Conservation (phyloP, 495 filamentous ascomycete species). For the Penicillium paxilli region DNA sequence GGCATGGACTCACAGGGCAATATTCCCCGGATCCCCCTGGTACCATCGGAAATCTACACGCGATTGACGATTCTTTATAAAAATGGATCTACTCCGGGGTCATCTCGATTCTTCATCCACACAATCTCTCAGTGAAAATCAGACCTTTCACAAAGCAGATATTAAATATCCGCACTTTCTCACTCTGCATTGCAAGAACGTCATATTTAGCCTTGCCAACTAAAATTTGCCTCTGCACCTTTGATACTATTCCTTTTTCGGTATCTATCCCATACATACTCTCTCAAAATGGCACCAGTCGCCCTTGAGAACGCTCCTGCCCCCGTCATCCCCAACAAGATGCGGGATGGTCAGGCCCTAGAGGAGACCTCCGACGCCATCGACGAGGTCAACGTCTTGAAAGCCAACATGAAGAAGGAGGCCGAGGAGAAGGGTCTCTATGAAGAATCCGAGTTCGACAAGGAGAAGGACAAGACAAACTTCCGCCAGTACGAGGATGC, state of each 20-base stretch:
- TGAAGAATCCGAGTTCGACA: conserved; percentile 66
- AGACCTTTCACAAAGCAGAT: background rate
- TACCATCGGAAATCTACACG: conserved; percentile 25
- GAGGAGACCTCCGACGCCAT: conserved; percentile 78
- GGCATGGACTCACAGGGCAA: conserved; percentile 2
- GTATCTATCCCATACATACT: background rate
- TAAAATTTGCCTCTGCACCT: background rate
- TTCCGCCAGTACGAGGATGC: conserved; percentile 80
- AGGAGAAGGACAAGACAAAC: conserved; percentile 74
- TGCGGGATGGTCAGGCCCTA: conserved; percentile 68
- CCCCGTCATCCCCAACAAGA: conserved; percentile 30
- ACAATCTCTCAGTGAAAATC: background rate
- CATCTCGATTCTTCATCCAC: background rate
- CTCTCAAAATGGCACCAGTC: conserved; percentile 35
- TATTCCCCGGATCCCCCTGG: background rate
- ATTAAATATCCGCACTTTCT: background rate
- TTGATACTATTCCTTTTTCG: background rate
- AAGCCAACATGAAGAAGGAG: conserved; percentile 51
- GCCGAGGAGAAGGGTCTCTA: conserved; percentile 55
- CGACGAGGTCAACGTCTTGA: conserved; percentile 79
- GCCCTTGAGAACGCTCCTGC: conserved; percentile 25
- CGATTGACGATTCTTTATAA: conserved; percentile 23
- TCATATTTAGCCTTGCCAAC: no score
- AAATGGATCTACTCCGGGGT: conserved; percentile 12
- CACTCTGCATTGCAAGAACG: background rate